These are phyloP conservation scores for Fusarium sp. DNA, from an alignment of 2,329 filamentous ascomycete genomes.

Conservation along the genomic window DNA sequence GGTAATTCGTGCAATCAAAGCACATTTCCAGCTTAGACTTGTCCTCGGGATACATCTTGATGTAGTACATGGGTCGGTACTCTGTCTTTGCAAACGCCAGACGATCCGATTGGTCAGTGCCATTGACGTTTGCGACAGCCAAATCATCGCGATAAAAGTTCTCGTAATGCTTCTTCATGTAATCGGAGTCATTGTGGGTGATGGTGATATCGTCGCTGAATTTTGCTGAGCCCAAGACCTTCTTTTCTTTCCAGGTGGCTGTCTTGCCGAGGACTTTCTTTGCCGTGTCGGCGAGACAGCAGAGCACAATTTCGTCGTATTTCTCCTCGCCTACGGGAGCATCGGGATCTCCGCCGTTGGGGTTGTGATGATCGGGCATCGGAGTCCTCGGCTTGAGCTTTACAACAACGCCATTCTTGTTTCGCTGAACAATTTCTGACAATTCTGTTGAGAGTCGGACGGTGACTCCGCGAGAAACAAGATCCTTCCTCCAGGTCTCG, in stretches of 20 bases:
- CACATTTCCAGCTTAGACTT: constrained; percentile 31
- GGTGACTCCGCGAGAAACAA: constrained; percentile 11
- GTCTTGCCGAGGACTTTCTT: constrained; percentile 22
- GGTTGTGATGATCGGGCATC: constrained; percentile 19
- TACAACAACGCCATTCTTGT: constrained; percentile 15
- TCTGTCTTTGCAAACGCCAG: constrained; percentile 21
- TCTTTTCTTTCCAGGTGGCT: constrained; percentile 26
- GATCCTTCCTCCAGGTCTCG: constrained; percentile 11
- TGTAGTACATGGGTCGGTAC: constrained; percentile 32
- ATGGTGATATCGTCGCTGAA: constrained; percentile 28
- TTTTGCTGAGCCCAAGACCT: constrained; percentile 18
- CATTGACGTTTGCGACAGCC: constrained; percentile 19
- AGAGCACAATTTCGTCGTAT: constrained; percentile 24
- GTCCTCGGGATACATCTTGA: constrained; percentile 30
- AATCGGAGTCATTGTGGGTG: constrained; percentile 22
- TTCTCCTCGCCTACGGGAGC: constrained; percentile 12
- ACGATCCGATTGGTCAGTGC: constrained; percentile 10
- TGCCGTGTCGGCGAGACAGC: constrained; percentile 24
- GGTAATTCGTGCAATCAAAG: constrained; percentile 29
- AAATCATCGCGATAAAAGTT: constrained; percentile 26
- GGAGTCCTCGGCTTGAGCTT: constrained; percentile 19
- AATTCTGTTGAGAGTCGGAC: constrained; percentile 13
- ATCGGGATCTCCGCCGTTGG: constrained; percentile 15
- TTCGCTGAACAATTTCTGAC: constrained; percentile 19
- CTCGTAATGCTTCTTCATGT: constrained; percentile 32